Percentiles rank a stretch among this genome's conserved stretches.
These are phyloP conservation scores for Phytophthora sp. DNA, from an alignment of 352 stramenopile species.

Conservation along the genomic window DNA sequence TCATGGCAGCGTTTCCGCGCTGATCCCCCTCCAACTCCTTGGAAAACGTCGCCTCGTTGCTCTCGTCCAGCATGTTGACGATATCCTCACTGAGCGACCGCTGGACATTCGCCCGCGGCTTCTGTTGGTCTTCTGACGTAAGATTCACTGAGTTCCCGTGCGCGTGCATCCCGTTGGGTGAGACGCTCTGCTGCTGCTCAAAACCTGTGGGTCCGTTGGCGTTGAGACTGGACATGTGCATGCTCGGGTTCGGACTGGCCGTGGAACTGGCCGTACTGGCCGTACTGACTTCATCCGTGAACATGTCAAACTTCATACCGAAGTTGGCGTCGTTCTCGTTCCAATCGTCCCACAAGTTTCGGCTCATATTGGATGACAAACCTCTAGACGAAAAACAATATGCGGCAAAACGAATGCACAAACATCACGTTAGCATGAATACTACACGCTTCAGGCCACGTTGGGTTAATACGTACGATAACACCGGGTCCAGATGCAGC, in stretches of 20 bases:
- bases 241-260: conserved; percentile 27
- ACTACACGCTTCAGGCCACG: no score
- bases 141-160: not conserved
- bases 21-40: conserved; percentile 40
- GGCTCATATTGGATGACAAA: conserved; percentile 79
- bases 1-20: conserved; percentile 21
- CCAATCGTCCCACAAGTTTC: conserved; percentile 90
- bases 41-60: conserved; percentile 42
- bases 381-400: conserved; percentile 48
- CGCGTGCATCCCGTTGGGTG: conserved; percentile 13
- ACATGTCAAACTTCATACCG: conserved; percentile 76
- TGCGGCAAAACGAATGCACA: not conserved
- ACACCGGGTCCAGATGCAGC: conserved; percentile 71
- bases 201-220: conserved; percentile 14
- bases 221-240: conserved; percentile 26
- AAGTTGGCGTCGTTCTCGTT: conserved; percentile 80
- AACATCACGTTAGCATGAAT: conserved; percentile 4
- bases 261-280: conserved; percentile 37
- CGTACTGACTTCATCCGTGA: conserved; percentile 50
- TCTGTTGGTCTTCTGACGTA: conserved; percentile 23
- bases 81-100: conserved; percentile 80
- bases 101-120: conserved; percentile 49
- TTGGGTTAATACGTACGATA: conserved; percentile 63
- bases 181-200: conserved; percentile 34
- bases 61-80: conserved; percentile 75